Evolutionary conservation across 371 early-diverging fungal species (phyloP), one percentile per base, ranked within the genome.

Genomic region (Smittium mucronatum): DNA sequence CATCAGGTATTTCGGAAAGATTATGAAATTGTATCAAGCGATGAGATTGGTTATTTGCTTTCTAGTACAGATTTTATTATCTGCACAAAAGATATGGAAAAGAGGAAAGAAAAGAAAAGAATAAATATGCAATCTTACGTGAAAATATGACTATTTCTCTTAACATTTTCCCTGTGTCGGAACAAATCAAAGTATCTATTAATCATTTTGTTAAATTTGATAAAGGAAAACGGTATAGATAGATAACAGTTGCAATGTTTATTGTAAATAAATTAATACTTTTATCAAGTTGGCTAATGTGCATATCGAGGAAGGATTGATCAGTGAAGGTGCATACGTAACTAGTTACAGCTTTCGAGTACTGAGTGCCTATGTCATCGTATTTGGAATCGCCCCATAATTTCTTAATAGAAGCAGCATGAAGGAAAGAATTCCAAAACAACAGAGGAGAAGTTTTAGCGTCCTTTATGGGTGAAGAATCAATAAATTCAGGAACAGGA

Each of bases 341-440:
- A 11, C 65, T 65, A 65, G 31, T 32, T 34, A 65, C n/a, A 32
- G n/a, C 65, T 36, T 65, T n/a, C 1, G n/a, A 32, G 34, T 65
- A 65, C 34, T 34, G 26, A n/a, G 32, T 36, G n/a, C 2, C 5
- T 34, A 33, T 33, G 34, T 65, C 36, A n/a, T 65, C 65, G 34
- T 11, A n/a, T 34, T 34, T 65, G 15, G 34, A 31, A n/a, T 25
- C n/a, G n/a, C 34, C 65, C 65, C 65, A 65, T 34, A 2, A 11
- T 36, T 65, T 65, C 5, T 33, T 36, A n/a, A 11, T 31, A n/a
- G 34, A n/a, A n/a, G 32, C 65, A n/a, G 65, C n/a, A 2, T 25
- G 32, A n/a, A 65, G 34, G 36, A 65, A 65, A 28, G n/a, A 5
- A n/a, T 31, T 34, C 65, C 65, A 65, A 15, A 65, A 33, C 11